Conservation (phyloP, 805 yeast species). For the Pichia thaimueangensis region DNA sequence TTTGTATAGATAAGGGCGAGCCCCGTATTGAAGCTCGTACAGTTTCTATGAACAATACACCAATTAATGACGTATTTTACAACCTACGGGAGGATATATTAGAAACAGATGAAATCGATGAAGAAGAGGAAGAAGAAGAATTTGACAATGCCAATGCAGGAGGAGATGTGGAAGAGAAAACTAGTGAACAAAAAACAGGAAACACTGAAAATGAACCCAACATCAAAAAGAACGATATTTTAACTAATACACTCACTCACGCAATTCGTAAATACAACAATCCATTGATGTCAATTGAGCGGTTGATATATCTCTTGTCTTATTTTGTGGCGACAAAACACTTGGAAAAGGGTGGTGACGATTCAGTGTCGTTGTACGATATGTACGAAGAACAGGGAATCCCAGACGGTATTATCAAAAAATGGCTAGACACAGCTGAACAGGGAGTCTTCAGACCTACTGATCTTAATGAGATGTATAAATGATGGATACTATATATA, state of each 20-base stretch:
- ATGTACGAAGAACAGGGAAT: constrained; percentile 3
- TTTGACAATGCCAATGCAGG: too few species aligned
- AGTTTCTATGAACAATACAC: constrained; percentile 2
- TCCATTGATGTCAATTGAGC: constrained; percentile 4
- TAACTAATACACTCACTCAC: constrained; percentile 8
- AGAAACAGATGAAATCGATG: too few species aligned
- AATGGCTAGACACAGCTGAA: constrained; percentile 6
- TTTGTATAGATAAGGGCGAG: constrained; percentile 11
- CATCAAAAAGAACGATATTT: too few species aligned
- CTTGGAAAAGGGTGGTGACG: neutral
- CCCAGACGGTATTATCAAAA: neutral
- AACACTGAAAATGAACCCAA: constrained; percentile 16
- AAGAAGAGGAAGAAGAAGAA: constrained; percentile 1
- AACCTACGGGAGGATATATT: constrained; percentile 2
- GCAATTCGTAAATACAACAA: neutral
- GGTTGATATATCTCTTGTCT: constrained; percentile 5
- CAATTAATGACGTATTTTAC: constrained; percentile 6
- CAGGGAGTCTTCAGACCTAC: neutral
- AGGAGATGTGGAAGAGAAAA: neutral
- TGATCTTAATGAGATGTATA: neutral
- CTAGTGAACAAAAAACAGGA: neutral
- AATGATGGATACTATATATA: neutral
- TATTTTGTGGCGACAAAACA: constrained; percentile 1
- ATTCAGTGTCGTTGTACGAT: neutral
- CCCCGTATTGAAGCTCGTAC: neutral